These are phyloP conservation scores for Seiridium unicorne DNA, from an alignment of 2,329 filamentous ascomycete species.

Conservation along the genomic window DNA sequence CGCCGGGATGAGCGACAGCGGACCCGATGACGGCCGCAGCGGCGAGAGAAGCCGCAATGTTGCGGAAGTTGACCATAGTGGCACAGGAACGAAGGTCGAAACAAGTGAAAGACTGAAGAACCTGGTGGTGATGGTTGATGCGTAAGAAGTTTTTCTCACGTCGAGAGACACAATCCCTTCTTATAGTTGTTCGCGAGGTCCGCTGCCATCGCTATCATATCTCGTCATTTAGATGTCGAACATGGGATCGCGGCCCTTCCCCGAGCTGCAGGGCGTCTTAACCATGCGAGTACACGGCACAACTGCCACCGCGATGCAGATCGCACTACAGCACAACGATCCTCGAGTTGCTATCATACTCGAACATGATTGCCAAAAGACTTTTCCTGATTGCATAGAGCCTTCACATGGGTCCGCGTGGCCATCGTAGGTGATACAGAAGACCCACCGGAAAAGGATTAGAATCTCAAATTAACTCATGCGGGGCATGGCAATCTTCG, in stretches of 20 bases:
- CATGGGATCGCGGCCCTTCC: not conserved
- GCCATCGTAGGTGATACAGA: not conserved
- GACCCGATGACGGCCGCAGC: slow-evolving; percentile 18
- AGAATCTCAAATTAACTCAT: not conserved
- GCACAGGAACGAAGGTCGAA: not conserved
- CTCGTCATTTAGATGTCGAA: not conserved
- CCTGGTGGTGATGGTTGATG: slow-evolving; percentile 1
- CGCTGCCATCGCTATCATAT: not conserved
- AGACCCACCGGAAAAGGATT: not conserved
- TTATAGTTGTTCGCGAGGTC: not conserved
- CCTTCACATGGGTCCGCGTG: slow-evolving; percentile 1
- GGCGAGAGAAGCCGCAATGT: slow-evolving; percentile 22
- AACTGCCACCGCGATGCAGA: not conserved
- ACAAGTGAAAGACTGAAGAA: slow-evolving; percentile 13
- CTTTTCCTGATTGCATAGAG: not conserved
- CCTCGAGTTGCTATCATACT: not conserved
- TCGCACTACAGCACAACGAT: not conserved
- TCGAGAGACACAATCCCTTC: not conserved
- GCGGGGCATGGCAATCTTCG: not conserved
- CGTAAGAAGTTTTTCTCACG: not conserved
- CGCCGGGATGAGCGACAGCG: slow-evolving; percentile 36
- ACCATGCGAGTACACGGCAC: not conserved
- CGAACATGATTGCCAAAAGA: not conserved
- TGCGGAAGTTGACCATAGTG: slow-evolving; percentile 24
- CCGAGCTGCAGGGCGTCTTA: not conserved